phyloP scores from a whole-genome alignment of 345 rosid species.

The Citrus trifoliata region DNA sequence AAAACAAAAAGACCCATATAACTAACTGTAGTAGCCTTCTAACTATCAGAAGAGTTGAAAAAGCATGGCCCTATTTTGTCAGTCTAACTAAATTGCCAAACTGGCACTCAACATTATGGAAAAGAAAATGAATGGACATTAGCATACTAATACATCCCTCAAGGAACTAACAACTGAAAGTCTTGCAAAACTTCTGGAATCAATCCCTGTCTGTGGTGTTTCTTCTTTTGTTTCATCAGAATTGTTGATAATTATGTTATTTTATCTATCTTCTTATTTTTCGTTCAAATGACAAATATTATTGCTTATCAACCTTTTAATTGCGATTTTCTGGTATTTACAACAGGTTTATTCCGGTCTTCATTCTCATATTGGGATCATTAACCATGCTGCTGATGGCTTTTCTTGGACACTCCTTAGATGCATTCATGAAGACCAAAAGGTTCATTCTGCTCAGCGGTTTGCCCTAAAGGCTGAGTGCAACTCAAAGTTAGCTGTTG shows the following conservation, averaged over 20 bases:
- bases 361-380: constrained; percentile 68
- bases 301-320: constrained; percentile 6
- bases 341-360: constrained; percentile 75
- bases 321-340: constrained; percentile 15
- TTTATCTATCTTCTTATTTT: not conserved
- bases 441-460: constrained; percentile 65
- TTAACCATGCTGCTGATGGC: constrained; percentile 52
- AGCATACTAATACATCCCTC: not conserved
- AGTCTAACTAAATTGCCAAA: no score
- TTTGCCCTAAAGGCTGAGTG: constrained; percentile 87
- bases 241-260: not conserved
- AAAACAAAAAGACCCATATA: no score
- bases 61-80: no score
- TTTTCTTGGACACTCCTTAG: constrained; percentile 75
- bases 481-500: constrained; percentile 87
- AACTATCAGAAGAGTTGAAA: no score
- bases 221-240: not conserved
- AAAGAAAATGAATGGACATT: no score
- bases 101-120: not conserved
- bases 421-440: constrained; percentile 82
- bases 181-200: not conserved
- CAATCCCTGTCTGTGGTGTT: not conserved
- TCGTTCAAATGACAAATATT: constrained; percentile 1
- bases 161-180: not conserved
- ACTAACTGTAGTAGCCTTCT: no score